phyloP scores from a whole-genome alignment of 495 filamentous ascomycete genomes.

The Tuber calosporum region DNA sequence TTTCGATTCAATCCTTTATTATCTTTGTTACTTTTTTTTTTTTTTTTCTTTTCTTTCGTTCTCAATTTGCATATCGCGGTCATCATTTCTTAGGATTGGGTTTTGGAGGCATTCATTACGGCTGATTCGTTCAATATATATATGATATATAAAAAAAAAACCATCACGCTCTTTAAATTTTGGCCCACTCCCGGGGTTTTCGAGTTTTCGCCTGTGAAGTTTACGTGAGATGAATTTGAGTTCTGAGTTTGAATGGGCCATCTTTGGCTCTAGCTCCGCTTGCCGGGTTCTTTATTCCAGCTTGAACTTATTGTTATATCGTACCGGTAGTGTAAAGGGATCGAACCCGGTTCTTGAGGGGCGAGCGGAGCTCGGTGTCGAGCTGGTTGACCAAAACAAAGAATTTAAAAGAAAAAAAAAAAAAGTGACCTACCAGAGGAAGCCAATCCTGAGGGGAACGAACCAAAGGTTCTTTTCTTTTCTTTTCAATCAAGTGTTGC shows the following conservation, averaged over 20 bases:
- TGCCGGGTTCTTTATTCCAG: neutral
- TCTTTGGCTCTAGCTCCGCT: neutral
- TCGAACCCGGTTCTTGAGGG: too few relatives aligned
- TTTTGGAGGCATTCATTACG: neutral
- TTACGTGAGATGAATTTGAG: neutral
- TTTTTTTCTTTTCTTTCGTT: neutral
- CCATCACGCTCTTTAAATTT: neutral
- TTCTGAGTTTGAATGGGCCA: neutral
- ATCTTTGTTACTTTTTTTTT: neutral
- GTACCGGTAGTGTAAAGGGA: too few relatives aligned
- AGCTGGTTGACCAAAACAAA: too few relatives aligned
- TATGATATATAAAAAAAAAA: neutral
- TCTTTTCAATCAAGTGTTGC: too few relatives aligned
- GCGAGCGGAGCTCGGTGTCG: too few relatives aligned
- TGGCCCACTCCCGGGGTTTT: neutral
- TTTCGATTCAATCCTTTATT: neutral
- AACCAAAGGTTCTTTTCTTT: too few relatives aligned
- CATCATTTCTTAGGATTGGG: neutral
- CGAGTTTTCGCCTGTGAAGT: neutral
- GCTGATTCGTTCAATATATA: neutral
- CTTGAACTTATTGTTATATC: too few relatives aligned
- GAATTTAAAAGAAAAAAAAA: too few relatives aligned
- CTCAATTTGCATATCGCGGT: neutral
- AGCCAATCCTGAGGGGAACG: too few relatives aligned
- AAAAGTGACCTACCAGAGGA: too few relatives aligned